Base-by-base conservation (phyloP, 2,329 filamentous ascomycete species). In the Fusarium nisikadoi region DNA sequence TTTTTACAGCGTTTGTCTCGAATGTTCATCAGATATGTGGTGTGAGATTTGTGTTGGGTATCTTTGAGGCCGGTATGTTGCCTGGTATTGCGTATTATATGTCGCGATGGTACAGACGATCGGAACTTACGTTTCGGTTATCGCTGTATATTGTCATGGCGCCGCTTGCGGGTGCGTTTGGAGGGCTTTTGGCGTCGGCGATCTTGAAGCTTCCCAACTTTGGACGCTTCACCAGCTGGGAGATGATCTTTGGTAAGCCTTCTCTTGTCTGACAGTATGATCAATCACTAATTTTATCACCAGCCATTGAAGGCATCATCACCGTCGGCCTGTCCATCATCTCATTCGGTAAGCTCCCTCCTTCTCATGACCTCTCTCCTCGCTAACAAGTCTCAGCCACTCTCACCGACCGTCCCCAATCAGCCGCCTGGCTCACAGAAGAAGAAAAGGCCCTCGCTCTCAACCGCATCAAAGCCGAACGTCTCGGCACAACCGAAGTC, bases 21-120 rank as follows among this genome's bases (percentile, higher is more conserved):
- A 83, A 84, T 49, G 84, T 86, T 29, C 79, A 83, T 5, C 72
- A 79, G 8, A 77, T 82, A 5, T 87, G 82, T 38, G 89, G 83
- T 13, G 89, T 92, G 0, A 86, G 90, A 0, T 91, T 92, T 66
- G 70, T 91, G 0, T 81, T 91, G 0, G 88, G 87, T 2, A 80
- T 90, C 8, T 91, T 91, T 60, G 90, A 92, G 76, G 89, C 90
- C 0, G 90, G 89, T 12, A 88, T 92, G 85, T 75, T 92, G 47
- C 90, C 90, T 0, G 89, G 90, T 0, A 90, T 92, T 20, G 89
- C 89, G 0, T 92, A 92, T 74, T 92, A 91, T 66, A 79, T 91
- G 47, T 88, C 85, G 0, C 80, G 89, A 41, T 92, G 89, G 89
- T 93, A 92, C 66, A 82, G 88, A 8, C 83, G 89, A 20, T 85